Percentiles rank a stretch among this genome's conserved stretches.
Conservation (phyloP, 78 protist species). For the Speleostelium caveatum region DNA sequence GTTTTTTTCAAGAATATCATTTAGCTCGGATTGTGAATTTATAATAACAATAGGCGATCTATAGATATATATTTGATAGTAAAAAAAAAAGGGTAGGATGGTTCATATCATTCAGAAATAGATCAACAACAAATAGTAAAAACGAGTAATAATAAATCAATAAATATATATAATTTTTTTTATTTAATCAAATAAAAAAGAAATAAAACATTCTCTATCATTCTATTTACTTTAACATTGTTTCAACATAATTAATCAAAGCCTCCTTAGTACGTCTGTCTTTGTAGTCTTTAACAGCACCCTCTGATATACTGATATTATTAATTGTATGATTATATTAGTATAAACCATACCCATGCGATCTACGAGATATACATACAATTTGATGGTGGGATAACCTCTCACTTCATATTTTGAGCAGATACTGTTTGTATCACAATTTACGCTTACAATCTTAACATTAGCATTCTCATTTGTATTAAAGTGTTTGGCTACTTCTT, state of each 20-base stretch:
- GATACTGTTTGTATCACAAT: constrained; percentile 11
- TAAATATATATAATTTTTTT: no score
- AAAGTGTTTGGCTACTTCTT: constrained; percentile 57
- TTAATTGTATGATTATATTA: no score
- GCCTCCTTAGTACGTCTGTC: constrained; percentile 21
- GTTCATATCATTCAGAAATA: no score
- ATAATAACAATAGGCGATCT: not conserved
- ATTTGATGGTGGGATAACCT: constrained; percentile 90
- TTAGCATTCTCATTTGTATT: not conserved
- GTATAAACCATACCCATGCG: no score
- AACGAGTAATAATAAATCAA: no score
- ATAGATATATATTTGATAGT: not conserved
- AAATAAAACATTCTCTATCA: not conserved
- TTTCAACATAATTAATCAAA: constrained; percentile 33
- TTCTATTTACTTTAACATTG: constrained; percentile 32
- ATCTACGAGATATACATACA: not conserved
- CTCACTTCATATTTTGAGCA: constrained; percentile 31
- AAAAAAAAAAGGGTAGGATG: no score
- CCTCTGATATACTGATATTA: not conserved
- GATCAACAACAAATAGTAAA: no score
- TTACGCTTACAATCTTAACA: constrained; percentile 44
- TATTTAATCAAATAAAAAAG: not conserved
- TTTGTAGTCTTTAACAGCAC: constrained; percentile 34
- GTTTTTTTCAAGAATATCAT: not conserved
- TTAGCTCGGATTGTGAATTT: no score